Evolutionary conservation across 2,329 filamentous ascomycete species (phyloP).

Genomic region (Fusarium guadeloupense): DNA sequence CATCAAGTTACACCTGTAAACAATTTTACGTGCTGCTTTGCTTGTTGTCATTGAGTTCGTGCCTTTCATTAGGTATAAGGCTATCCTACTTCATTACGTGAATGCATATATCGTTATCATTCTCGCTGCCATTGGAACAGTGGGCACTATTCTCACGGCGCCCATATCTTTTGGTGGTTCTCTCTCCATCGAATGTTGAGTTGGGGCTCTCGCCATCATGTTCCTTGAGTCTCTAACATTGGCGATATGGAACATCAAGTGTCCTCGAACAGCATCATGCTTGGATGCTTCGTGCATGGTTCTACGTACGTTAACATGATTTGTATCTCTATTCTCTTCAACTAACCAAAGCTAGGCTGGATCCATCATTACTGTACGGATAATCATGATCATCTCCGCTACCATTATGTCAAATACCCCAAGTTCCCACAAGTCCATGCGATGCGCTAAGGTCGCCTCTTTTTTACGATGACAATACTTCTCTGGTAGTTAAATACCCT

Average conservation of each 20-base stretch:
- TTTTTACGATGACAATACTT: slow-evolving; percentile 6
- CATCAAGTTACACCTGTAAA: slow-evolving; percentile 56
- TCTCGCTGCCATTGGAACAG: slow-evolving; percentile 56
- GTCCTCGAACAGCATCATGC: slow-evolving; percentile 68
- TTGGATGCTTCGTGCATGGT: slow-evolving; percentile 64
- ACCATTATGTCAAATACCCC: slow-evolving; percentile 7
- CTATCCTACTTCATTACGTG: slow-evolving; percentile 65
- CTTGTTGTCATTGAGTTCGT: slow-evolving; percentile 59
- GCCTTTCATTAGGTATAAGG: slow-evolving; percentile 56
- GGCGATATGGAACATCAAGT: slow-evolving; percentile 65
- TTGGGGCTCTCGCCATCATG: slow-evolving; percentile 55
- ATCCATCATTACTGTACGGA: slow-evolving; percentile 11
- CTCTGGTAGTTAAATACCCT: slow-evolving; percentile 3
- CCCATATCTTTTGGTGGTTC: slow-evolving; percentile 62
- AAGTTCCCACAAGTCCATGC: slow-evolving; percentile 8
- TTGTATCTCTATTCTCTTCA: accelerated
- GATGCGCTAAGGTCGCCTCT: slow-evolving; percentile 7
- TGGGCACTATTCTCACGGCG: slow-evolving; percentile 63
- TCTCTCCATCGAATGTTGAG: slow-evolving; percentile 55
- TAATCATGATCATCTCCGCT: slow-evolving; percentile 23
- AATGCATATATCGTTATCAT: slow-evolving; percentile 65
- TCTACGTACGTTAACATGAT: background rate
- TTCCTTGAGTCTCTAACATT: slow-evolving; percentile 55
- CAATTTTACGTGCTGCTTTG: slow-evolving; percentile 55
- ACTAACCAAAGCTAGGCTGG: background rate